These are phyloP conservation scores for Rubroboletus pulcherrimus DNA, from an alignment of 768 basidiomycete species.

Conservation along the genomic window DNA sequence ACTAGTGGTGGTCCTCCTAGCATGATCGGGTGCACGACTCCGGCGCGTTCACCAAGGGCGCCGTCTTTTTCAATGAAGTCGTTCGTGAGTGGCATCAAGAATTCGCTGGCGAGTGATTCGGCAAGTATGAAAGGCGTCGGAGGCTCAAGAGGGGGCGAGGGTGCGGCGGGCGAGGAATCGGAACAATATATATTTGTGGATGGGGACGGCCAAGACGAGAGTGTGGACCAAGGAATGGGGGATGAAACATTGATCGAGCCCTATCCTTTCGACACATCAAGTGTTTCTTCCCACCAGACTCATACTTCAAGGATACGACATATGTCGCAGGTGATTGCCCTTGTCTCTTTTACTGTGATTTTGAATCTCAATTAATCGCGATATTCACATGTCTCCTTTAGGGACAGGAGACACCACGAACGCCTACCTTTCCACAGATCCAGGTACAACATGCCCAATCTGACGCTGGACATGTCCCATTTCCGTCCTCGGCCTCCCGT, in stretches of 20 bases:
- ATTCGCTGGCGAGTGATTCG: constrained; percentile 16
- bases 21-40: neutral
- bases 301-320: constrained; percentile 7
- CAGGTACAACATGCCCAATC: constrained; percentile 24
- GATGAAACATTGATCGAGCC: constrained; percentile 22
- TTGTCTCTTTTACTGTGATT: neutral
- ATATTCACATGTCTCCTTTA: neutral
- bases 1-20: neutral
- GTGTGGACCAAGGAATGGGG: constrained; percentile 4
- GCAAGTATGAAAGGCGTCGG: constrained; percentile 1
- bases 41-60: constrained; percentile 13
- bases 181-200: constrained; percentile 29
- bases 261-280: constrained; percentile 20
- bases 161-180: constrained; percentile 9
- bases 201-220: constrained; percentile 10
- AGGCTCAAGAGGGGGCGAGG: neutral
- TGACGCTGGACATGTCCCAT: constrained; percentile 12
- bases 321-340: constrained; percentile 14
- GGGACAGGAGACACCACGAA: constrained; percentile 19
- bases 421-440: constrained; percentile 19
- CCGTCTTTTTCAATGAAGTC: constrained; percentile 24
- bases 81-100: constrained; percentile 20
- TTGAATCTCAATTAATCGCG: neutral
- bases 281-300: constrained; percentile 20
- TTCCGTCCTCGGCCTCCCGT: constrained; percentile 5